These are phyloP conservation scores for Eutypella sp. DNA, from an alignment of 2,329 filamentous ascomycete species.

Conservation along the genomic window DNA sequence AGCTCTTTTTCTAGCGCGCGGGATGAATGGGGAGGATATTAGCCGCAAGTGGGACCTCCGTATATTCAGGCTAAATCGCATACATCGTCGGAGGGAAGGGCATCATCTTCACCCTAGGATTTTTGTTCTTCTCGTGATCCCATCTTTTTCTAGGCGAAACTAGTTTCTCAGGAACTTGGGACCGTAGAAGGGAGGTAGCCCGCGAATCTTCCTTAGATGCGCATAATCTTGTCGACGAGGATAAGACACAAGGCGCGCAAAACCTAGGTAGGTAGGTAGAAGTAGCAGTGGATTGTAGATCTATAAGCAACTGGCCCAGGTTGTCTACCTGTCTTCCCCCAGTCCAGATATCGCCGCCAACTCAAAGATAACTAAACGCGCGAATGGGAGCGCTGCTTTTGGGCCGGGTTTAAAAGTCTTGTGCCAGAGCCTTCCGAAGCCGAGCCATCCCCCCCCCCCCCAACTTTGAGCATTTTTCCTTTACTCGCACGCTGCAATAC, in stretches of 20 bases:
- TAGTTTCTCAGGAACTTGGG: no score
- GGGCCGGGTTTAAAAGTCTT: not conserved
- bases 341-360: no score
- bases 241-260: not conserved
- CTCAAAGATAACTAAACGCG: not conserved
- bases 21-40: slow-evolving; percentile 3
- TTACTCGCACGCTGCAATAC: not conserved
- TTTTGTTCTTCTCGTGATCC: no score
- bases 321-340: no score
- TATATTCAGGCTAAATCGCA: slow-evolving; percentile 5
- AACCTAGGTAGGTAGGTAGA: not conserved
- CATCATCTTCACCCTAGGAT: no score
- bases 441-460: not conserved
- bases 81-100: not conserved
- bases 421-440: not conserved
- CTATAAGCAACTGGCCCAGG: no score
- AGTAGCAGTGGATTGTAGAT: no score
- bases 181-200: no score
- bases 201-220: not conserved
- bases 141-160: not conserved
- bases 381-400: not conserved
- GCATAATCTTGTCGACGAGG: not conserved
- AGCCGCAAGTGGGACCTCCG: slow-evolving; percentile 4
- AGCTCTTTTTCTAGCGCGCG: not conserved
- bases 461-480: no score